Conservation (phyloP, 768 basidiomycete species). For the Mycena indigotica region DNA sequence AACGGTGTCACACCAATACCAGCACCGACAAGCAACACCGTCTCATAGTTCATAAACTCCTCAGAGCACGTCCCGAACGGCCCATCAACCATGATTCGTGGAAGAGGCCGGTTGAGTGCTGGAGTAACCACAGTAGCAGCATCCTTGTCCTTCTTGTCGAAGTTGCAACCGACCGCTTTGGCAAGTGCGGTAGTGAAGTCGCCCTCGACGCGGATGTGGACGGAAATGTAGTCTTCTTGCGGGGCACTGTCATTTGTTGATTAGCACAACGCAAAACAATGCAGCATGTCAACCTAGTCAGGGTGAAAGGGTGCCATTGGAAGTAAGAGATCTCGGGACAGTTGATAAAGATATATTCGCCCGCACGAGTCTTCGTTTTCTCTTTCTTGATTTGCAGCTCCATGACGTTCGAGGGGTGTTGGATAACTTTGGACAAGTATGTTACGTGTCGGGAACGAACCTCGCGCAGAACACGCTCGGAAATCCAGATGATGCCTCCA, state of each 20-base stretch:
- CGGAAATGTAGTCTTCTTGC: slow-evolving; percentile 92
- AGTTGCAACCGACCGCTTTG: slow-evolving; percentile 82
- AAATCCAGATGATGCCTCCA: slow-evolving; percentile 83
- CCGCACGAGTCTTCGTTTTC: slow-evolving; percentile 77
- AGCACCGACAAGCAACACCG: slow-evolving; percentile 85
- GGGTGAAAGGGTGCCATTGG: slow-evolving; percentile 97
- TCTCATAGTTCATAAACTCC: slow-evolving; percentile 89
- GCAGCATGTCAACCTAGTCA: slow-evolving; percentile 58
- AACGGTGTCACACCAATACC: slow-evolving; percentile 98
- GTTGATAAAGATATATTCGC: slow-evolving; percentile 91
- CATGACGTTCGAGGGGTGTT: slow-evolving; percentile 91
- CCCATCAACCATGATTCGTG: slow-evolving; percentile 94
- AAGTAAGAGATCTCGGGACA: slow-evolving; percentile 93
- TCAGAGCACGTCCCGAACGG: slow-evolving; percentile 93
- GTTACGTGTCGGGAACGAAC: slow-evolving; percentile 88
- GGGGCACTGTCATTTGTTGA: slow-evolving; percentile 71
- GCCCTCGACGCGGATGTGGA: slow-evolving; percentile 89
- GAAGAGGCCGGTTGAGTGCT: slow-evolving; percentile 72
- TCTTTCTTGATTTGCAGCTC: slow-evolving; percentile 71
- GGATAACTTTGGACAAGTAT: slow-evolving; percentile 91
- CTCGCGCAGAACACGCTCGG: slow-evolving; percentile 90
- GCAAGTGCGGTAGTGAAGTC: slow-evolving; percentile 86
- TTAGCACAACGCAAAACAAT: not conserved
- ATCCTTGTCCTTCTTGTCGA: slow-evolving; percentile 54
- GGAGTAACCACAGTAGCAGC: slow-evolving; percentile 42